Conservation (phyloP, 2,329 filamentous ascomycete species). For the Ophiostoma novo-ulmi region DNA sequence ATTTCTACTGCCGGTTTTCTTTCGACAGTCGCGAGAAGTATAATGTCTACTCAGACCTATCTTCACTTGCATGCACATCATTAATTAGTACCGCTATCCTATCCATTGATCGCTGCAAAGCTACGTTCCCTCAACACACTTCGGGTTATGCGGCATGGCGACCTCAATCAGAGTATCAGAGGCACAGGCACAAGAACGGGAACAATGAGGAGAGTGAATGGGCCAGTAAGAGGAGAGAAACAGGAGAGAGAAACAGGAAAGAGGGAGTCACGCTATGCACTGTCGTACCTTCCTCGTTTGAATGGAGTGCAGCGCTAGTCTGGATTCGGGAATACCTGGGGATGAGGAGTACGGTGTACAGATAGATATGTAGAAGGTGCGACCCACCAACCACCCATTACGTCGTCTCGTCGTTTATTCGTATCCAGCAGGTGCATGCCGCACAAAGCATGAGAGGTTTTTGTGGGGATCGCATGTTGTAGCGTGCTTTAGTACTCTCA, state of each 20-base stretch:
- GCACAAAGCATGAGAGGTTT: not conserved
- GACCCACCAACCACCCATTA: slow-evolving; percentile 6
- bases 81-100: not conserved
- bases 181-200: not conserved
- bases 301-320: slow-evolving; percentile 2
- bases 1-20: not conserved
- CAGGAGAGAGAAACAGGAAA: not conserved
- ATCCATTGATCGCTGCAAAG: not conserved
- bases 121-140: not conserved
- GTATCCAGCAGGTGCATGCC: not conserved
- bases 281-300: slow-evolving; percentile 5
- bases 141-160: not conserved
- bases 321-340: not conserved
- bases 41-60: not conserved
- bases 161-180: not conserved
- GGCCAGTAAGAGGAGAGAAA: not conserved
- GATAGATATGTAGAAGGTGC: not conserved
- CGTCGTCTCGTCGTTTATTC: not conserved
- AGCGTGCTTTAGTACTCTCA: not conserved
- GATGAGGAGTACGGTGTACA: too few species aligned
- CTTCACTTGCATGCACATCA: not conserved
- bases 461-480: not conserved
- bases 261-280: not conserved
- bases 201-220: too few species aligned
- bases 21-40: not conserved